Conservation (phyloP, 345 rosid genomes). For the Physaria fendleri region DNA sequence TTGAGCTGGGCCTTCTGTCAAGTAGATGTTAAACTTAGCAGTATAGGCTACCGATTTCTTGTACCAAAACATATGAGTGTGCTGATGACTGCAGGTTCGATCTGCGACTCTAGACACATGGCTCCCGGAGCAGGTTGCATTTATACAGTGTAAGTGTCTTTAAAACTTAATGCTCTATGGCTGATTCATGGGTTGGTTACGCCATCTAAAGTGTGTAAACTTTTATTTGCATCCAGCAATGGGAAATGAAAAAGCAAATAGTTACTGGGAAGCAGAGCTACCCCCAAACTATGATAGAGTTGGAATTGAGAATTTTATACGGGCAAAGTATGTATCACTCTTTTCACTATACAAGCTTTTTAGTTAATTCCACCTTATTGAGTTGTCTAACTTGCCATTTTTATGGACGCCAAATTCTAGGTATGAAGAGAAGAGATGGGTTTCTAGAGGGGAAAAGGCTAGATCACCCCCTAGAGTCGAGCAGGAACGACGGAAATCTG, state of each 20-base stretch:
- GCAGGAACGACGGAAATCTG: slow-evolving; percentile 55
- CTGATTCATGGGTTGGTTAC: background rate
- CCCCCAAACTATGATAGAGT: slow-evolving; percentile 90
- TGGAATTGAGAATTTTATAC: slow-evolving; percentile 91
- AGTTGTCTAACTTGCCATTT: slow-evolving; percentile 8
- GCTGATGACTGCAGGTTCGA: slow-evolving; percentile 58
- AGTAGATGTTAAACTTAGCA: background rate
- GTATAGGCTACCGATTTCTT: background rate
- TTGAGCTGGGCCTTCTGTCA: background rate
- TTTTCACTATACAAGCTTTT: background rate
- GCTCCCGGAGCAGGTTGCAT: slow-evolving; percentile 98
- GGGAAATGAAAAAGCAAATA: slow-evolving; percentile 94
- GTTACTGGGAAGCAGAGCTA: slow-evolving; percentile 96
- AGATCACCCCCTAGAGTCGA: slow-evolving; percentile 55
- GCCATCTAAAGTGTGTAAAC: slow-evolving; percentile 8
- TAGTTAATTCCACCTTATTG: background rate
- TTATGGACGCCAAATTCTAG: slow-evolving; percentile 30
- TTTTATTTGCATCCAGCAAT: slow-evolving; percentile 50
- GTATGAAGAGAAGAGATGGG: slow-evolving; percentile 94
- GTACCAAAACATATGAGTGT: slow-evolving; percentile 1
- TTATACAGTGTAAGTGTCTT: slow-evolving; percentile 64
- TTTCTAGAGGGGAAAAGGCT: slow-evolving; percentile 57
- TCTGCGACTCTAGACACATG: slow-evolving; percentile 98
- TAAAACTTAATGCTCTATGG: slow-evolving; percentile 1
- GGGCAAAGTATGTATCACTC: slow-evolving; percentile 63